Percentiles rank a stretch among this genome's conserved stretches.
phyloP scores from a whole-genome alignment of 257 asterid species.

The Jasminum sambac region DNA sequence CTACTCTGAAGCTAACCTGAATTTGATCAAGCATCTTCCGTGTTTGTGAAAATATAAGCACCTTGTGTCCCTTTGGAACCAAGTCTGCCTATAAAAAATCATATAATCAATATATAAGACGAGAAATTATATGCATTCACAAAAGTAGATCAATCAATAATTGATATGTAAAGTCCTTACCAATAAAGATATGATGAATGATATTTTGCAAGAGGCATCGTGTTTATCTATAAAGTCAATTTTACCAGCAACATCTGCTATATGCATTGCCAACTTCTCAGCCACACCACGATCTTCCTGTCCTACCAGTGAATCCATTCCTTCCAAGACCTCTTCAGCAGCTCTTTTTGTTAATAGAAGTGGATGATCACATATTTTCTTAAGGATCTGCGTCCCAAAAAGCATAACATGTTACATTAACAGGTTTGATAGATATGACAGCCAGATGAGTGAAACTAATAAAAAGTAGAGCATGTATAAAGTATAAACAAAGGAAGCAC shows the following conservation, averaged over 20 bases:
- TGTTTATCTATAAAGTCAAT: conserved; percentile 62
- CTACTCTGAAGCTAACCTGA: conserved; percentile 52
- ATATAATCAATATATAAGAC: conserved; percentile 1
- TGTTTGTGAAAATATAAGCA: conserved; percentile 93
- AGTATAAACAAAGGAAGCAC: neutral
- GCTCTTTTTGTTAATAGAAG: conserved; percentile 91
- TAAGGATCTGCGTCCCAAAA: conserved; percentile 61
- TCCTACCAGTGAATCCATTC: conserved; percentile 68
- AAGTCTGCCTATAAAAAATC: conserved; percentile 61
- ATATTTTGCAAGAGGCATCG: conserved; percentile 81
- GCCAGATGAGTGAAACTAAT: conserved; percentile 3
- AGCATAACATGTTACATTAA: neutral
- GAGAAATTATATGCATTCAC: neutral
- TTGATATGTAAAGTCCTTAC: conserved; percentile 38
- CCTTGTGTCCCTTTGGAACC: conserved; percentile 84
- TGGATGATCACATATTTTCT: conserved; percentile 96
- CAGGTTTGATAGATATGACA: conserved; percentile 15
- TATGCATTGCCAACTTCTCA: conserved; percentile 84
- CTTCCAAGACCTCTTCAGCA: conserved; percentile 96
- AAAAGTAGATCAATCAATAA: conserved; percentile 3
- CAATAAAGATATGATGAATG: conserved; percentile 73
- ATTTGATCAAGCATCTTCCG: conserved; percentile 88
- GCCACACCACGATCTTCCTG: conserved; percentile 77
- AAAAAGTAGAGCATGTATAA: neutral
- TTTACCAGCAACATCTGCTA: conserved; percentile 82